Percentiles rank a stretch among this genome's conserved stretches.
Evolutionary conservation across 2,329 filamentous ascomycete genomes (phyloP).

Genomic region (Aspergillus melleus): DNA sequence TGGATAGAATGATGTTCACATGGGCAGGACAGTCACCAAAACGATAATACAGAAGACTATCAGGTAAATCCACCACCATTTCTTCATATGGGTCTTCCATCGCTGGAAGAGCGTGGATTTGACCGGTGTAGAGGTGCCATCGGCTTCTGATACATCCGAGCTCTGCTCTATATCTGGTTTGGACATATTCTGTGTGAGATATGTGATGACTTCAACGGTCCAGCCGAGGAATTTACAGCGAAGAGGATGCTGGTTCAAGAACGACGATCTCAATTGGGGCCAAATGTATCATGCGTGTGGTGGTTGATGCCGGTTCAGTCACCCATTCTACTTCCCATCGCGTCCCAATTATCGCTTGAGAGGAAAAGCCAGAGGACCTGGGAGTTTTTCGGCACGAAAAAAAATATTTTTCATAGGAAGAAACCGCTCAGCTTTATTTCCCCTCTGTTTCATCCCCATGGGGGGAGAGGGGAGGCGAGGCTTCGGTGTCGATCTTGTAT

Average conservation of each 20-base stretch:
- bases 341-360: not conserved
- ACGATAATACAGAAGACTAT: conserved; percentile 20
- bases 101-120: conserved; percentile 21
- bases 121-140: not conserved
- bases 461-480: not conserved
- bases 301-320: not conserved
- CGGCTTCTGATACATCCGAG: conserved; percentile 10
- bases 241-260: not conserved
- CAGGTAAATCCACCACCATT: conserved; percentile 28
- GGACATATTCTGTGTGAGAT: conserved; percentile 14
- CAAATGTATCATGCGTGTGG: not conserved
- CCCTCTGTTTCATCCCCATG: not conserved
- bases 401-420: not conserved
- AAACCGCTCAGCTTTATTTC: not conserved
- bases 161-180: conserved; percentile 19
- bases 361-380: not conserved
- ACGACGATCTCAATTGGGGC: not conserved
- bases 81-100: conserved; percentile 26
- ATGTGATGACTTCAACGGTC: not conserved
- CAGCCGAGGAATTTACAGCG: not conserved
- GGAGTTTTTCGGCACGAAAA: not conserved
- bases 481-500: conserved; percentile 1
- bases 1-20: conserved; percentile 2
- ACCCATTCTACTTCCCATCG: not conserved
- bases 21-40: conserved; percentile 22